Evolutionary conservation across 2,329 filamentous ascomycete species (phyloP).

Genomic region (Atkinsonella texensis): DNA sequence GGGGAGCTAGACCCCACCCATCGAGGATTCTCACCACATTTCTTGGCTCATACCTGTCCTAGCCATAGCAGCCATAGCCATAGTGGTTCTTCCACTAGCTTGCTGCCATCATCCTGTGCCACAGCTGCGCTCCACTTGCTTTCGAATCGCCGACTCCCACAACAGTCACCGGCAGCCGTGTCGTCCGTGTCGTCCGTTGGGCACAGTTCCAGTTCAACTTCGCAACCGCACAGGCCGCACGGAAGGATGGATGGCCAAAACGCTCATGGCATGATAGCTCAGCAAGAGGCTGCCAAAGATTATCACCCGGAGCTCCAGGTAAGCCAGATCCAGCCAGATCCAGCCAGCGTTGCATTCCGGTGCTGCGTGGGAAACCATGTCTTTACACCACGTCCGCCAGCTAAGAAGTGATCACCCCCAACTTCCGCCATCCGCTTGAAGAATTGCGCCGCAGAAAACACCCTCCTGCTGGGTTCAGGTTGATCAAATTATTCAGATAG

Average conservation of each 20-base stretch:
- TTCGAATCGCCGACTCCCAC: slow-evolving; percentile 1
- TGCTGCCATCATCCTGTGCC: slow-evolving; percentile 6
- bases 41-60: slow-evolving; percentile 2
- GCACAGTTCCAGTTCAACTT: slow-evolving; percentile 6
- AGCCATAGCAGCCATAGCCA: slow-evolving; percentile 2
- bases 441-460: too few species aligned
- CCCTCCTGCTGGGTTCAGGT: not conserved
- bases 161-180: slow-evolving; percentile 4
- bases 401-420: too few species aligned
- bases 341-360: not conserved
- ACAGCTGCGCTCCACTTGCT: slow-evolving; percentile 7
- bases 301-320: slow-evolving; percentile 48
- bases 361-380: not conserved
- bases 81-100: slow-evolving; percentile 3
- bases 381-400: too few species aligned
- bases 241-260: slow-evolving; percentile 23
- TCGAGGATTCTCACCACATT: slow-evolving; percentile 6
- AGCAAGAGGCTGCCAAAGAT: slow-evolving; percentile 47
- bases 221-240: slow-evolving; percentile 9
- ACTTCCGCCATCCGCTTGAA: too few species aligned
- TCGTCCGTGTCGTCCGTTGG: slow-evolving; percentile 4
- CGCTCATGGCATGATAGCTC: slow-evolving; percentile 38
- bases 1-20: slow-evolving; percentile 6
- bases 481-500: not conserved
- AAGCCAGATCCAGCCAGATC: slow-evolving; percentile 13